These are phyloP conservation scores for Sphagnurus paluster DNA, from an alignment of 1,284 basidiomycete species.

Conservation along the genomic window DNA sequence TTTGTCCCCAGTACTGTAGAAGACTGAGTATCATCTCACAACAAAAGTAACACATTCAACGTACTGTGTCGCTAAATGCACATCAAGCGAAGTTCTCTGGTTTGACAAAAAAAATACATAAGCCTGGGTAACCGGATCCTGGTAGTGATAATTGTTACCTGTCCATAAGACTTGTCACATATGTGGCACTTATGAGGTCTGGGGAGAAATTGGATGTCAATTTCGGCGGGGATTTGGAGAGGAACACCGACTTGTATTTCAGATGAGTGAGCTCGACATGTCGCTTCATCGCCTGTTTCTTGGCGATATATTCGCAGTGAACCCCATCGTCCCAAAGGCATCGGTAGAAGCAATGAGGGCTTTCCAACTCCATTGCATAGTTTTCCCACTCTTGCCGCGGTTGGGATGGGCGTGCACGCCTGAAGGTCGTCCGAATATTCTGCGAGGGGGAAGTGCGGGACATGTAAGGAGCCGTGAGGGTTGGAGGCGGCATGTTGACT, in stretches of 20 bases:
- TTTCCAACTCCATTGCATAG: slow-evolving; percentile 4
- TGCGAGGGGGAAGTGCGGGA: not conserved
- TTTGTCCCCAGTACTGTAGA: slow-evolving; percentile 19
- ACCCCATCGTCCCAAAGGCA: slow-evolving; percentile 14
- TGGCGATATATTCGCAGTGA: slow-evolving; percentile 16
- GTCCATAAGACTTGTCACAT: slow-evolving; percentile 19
- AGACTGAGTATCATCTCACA: not conserved
- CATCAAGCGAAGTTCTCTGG: slow-evolving; percentile 23
- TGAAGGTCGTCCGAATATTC: too few species aligned
- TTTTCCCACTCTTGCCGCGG: slow-evolving; percentile 14
- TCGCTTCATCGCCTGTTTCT: slow-evolving; percentile 24
- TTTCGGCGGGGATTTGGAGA: not conserved
- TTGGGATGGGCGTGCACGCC: not conserved
- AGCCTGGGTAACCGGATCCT: too few species aligned
- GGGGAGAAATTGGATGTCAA: not conserved
- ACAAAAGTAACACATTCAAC: not conserved
- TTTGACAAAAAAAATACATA: too few species aligned
- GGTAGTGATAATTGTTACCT: too few species aligned
- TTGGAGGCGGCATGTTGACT: too few species aligned
- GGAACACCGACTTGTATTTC: slow-evolving; percentile 16
- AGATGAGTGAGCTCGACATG: slow-evolving; percentile 23
- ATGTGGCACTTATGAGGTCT: slow-evolving; percentile 20
- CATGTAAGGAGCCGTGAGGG: too few species aligned
- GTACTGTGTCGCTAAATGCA: slow-evolving; percentile 23
- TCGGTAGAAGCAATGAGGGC: slow-evolving; percentile 7